These are phyloP conservation scores for Daedaleopsis nitida DNA, from an alignment of 768 basidiomycete species.

Conservation along the genomic window DNA sequence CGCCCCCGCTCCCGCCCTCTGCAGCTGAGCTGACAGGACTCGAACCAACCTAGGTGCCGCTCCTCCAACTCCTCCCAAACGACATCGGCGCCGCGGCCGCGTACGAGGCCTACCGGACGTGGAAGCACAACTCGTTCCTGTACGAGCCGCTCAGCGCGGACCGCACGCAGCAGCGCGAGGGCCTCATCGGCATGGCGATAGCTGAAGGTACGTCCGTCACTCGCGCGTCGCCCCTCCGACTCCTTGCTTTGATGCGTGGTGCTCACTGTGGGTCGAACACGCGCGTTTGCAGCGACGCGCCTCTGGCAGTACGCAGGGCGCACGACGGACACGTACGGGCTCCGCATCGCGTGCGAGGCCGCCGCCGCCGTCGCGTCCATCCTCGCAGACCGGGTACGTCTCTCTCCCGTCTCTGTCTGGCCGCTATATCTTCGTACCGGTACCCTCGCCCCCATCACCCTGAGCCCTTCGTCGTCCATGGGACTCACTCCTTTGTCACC, in stretches of 20 bases:
- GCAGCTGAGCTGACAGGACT: background rate
- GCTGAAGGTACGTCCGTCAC: conserved; percentile 61
- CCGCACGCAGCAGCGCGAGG: conserved; percentile 62
- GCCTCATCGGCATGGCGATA: conserved; percentile 64
- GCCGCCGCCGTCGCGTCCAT: conserved; percentile 63
- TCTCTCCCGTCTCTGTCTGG: too few species aligned
- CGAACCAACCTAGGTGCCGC: conserved; percentile 43
- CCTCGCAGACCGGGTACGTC: conserved; percentile 17
- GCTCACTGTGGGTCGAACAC: too few species aligned
- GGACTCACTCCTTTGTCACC: too few species aligned
- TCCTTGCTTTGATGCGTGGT: too few species aligned
- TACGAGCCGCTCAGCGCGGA: conserved; percentile 60
- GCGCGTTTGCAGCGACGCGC: conserved; percentile 46
- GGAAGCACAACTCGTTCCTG: conserved; percentile 51
- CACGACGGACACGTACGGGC: conserved; percentile 44
- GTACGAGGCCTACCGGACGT: conserved; percentile 72
- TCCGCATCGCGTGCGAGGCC: conserved; percentile 57
- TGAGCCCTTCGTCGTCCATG: too few species aligned
- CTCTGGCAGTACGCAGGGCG: conserved; percentile 55
- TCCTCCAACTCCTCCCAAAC: conserved; percentile 50
- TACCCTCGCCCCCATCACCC: too few species aligned
- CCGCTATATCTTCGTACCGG: too few species aligned
- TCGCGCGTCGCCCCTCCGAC: too few species aligned
- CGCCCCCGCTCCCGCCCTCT: background rate
- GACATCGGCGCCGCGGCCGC: conserved; percentile 79